Evolutionary conservation across 352 stramenopile species (phyloP), one percentile per base, ranked within the genome.

Genomic region (Pythium guiyangense): DNA sequence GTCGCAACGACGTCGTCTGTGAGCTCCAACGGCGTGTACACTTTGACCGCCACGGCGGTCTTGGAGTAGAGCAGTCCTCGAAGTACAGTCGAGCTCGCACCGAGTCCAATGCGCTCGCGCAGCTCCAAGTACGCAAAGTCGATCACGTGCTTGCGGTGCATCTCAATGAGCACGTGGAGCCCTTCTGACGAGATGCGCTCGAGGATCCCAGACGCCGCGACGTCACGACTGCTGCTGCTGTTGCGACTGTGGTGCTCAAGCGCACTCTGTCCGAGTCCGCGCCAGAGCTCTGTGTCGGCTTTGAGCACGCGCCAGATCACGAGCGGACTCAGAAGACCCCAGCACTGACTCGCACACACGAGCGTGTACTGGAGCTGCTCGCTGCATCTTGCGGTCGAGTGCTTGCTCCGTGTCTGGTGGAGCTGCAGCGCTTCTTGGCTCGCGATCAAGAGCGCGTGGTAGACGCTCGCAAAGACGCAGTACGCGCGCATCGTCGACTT

Each of bases 141-240:
- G 31, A 89, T 86, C 14, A 89, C 58, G 55, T 79, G 81, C 34
- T 86, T 77, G 44, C 68, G 67, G 59, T 89, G 77, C 69, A 82
- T 81, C 58, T 88, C 78, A 22, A 88, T 85, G 53, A 88, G 69
- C 14, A 63, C 27, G 22, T 88, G 78, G 6, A 86, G 69, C 9
- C 69, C 67, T 27, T 60, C 65, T 0, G 78, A 73, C n/a, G 72
- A 88, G 17, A 62, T 71, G 12, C 20, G 48, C 40, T 85, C 71
- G 29, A 71, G 52, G 25, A 79, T 56, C 0, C 29, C 29, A 34
- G 29, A 34, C 6, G 29, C 29, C 29, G 29, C 3, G 6, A 34
- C 29, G 29, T 6, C 50, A 15, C 20, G 63, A 51, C 20, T 49
- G 22, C 22, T 74, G 49, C 4, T 50, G 45, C 12, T 35, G n/a